Percentiles rank a stretch among this genome's conserved stretches.
Evolutionary conservation across 2,329 filamentous ascomycete species (phyloP).

Genomic region (Immersiporthe knoxdaviesiana): DNA sequence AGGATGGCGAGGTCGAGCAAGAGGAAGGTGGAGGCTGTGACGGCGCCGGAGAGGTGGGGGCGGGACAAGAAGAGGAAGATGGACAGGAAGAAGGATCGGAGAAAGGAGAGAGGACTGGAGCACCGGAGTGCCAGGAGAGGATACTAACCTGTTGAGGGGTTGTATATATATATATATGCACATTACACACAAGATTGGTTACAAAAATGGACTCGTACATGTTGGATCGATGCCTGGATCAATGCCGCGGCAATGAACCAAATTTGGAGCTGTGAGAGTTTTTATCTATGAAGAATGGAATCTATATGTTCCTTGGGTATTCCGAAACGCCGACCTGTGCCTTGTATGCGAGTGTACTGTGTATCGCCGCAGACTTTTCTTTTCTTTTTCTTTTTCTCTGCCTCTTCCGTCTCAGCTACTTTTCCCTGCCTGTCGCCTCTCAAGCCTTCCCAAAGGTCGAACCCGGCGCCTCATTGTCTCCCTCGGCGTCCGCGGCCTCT

Average conservation of each 20-base stretch:
- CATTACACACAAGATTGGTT: background rate
- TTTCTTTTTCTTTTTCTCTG: background rate
- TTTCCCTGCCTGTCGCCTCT: background rate
- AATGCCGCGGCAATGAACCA: too few species aligned
- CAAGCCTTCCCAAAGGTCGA: slow-evolving; percentile 34
- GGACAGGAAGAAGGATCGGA: slow-evolving; percentile 80
- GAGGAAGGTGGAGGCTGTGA: slow-evolving; percentile 85
- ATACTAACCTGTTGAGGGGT: slow-evolving; percentile 53
- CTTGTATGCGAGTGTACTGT: background rate
- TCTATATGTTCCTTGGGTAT: slow-evolving; percentile 11
- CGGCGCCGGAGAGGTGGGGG: slow-evolving; percentile 77
- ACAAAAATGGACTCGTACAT: background rate
- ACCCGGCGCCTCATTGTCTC: slow-evolving; percentile 33
- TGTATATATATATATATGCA: background rate
- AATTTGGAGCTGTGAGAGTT: background rate
- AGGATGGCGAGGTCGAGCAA: slow-evolving; percentile 78
- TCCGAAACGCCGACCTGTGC: slow-evolving; percentile 8
- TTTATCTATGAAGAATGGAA: slow-evolving; percentile 22
- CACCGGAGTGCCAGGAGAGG: slow-evolving; percentile 73
- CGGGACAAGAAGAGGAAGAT: slow-evolving; percentile 81
- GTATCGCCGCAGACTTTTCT: background rate
- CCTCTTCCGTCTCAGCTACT: background rate
- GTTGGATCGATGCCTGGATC: too few species aligned
- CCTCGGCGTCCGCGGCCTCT: slow-evolving; percentile 11
- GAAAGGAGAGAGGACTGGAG: slow-evolving; percentile 77